These are phyloP conservation scores for Didymella segeticola DNA, from an alignment of 2,329 filamentous ascomycete genomes.

Conservation along the genomic window DNA sequence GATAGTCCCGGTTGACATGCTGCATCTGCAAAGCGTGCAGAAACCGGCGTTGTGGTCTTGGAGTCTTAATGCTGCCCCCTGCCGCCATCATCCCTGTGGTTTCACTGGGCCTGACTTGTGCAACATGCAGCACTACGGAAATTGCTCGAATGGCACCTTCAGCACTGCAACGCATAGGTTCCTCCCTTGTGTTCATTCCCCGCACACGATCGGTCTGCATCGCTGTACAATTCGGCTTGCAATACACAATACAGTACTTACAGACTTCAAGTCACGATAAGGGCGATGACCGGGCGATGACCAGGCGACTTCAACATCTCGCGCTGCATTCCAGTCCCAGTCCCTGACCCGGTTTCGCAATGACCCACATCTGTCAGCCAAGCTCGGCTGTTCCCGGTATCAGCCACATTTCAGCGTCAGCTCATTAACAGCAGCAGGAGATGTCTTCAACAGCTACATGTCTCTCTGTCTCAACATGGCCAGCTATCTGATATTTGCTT, in stretches of 20 bases:
- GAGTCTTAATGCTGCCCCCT: constrained; percentile 1
- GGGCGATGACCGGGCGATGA: background rate
- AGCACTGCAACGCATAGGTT: constrained; percentile 3
- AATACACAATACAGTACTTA: too few relatives aligned
- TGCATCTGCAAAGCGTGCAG: constrained; percentile 16
- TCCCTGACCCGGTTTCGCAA: constrained; percentile 6
- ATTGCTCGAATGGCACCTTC: constrained; percentile 9
- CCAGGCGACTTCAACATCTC: too few relatives aligned
- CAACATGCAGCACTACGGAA: constrained; percentile 10
- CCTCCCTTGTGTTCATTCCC: background rate
- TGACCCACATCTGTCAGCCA: constrained; percentile 9
- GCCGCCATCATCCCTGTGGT: constrained; percentile 8
- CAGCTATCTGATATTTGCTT: background rate
- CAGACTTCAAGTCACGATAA: background rate
- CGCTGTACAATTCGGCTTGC: background rate
- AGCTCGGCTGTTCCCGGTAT: constrained; percentile 6
- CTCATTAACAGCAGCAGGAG: constrained; percentile 1
- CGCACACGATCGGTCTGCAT: background rate
- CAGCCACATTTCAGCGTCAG: constrained; percentile 10
- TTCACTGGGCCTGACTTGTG: constrained; percentile 12
- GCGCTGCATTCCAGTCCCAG: background rate
- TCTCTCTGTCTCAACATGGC: background rate
- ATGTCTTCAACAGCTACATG: background rate
- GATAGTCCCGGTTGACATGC: constrained; percentile 11
- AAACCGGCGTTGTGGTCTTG: constrained; percentile 11